Evolutionary conservation across 768 basidiomycete genomes (phyloP).

Genomic region (Hirschioporus abietinus): DNA sequence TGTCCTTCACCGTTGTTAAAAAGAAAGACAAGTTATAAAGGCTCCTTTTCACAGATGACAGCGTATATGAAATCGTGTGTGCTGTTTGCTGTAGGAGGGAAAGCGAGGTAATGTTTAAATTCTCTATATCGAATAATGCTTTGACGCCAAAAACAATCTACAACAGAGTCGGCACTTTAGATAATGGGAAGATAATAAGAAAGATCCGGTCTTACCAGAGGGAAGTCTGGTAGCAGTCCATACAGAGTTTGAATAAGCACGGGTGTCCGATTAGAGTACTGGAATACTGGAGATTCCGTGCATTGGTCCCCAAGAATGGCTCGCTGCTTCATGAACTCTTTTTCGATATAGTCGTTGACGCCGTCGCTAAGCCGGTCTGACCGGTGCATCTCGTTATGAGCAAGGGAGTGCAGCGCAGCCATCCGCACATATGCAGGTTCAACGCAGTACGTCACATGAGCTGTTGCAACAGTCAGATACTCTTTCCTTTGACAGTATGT

Average conservation of each 20-base stretch:
- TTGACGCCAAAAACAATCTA: background rate
- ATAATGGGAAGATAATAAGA: background rate
- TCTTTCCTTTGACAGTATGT: background rate
- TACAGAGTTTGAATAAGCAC: background rate
- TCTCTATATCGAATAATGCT: background rate
- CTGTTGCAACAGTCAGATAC: background rate
- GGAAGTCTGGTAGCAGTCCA: background rate
- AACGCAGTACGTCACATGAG: background rate
- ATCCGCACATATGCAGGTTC: background rate
- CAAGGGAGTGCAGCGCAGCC: background rate
- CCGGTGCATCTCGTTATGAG: background rate
- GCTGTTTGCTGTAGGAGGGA: conserved; percentile 11
- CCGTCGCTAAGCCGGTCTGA: background rate
- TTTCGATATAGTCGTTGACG: conserved; percentile 1
- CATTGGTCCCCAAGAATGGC: background rate
- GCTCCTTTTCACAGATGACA: background rate
- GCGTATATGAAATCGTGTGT: background rate
- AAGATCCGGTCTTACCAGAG: background rate
- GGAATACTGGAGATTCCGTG: background rate
- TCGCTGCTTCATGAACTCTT: background rate
- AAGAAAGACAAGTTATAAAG: background rate
- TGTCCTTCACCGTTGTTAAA: conserved; percentile 7
- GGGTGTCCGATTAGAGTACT: background rate
- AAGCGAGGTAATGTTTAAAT: conserved; percentile 2
- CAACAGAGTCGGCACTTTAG: background rate